Percentiles rank a stretch among this genome's conserved stretches.
phyloP scores from a whole-genome alignment of 345 rosid species.

The Linum lewisii region DNA sequence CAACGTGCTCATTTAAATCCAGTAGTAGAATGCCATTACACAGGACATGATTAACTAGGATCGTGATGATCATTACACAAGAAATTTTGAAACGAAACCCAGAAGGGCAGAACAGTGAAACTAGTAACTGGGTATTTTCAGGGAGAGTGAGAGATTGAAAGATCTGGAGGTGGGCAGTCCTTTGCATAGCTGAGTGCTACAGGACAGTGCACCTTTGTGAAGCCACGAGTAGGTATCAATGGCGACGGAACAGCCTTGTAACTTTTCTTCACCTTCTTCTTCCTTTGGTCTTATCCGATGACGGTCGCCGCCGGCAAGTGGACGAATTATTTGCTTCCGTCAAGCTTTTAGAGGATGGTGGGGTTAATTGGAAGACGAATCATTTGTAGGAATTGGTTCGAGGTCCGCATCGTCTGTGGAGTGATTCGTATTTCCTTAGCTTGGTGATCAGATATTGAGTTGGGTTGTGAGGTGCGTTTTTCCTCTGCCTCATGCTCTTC shows the following conservation, averaged over 20 bases:
- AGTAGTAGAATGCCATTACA: background rate
- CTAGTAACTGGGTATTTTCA: background rate
- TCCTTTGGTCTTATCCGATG: background rate
- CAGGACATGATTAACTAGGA: too few relatives aligned
- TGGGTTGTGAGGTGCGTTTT: too few relatives aligned
- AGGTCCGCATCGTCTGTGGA: too few relatives aligned
- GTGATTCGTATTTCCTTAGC: too few relatives aligned
- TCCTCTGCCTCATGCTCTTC: too few relatives aligned
- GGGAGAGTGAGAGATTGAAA: slow-evolving; percentile 4
- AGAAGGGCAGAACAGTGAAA: background rate
- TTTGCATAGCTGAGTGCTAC: slow-evolving; percentile 63
- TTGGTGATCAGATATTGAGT: too few relatives aligned
- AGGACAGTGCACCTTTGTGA: slow-evolving; percentile 66
- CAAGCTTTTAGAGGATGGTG: background rate
- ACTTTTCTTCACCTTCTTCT: slow-evolving; percentile 23
- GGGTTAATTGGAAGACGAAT: background rate
- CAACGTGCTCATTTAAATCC: background rate
- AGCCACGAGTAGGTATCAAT: slow-evolving; percentile 96
- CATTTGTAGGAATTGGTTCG: too few relatives aligned
- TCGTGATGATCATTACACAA: too few relatives aligned
- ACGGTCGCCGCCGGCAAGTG: background rate
- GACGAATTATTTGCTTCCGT: background rate
- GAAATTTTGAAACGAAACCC: too few relatives aligned
- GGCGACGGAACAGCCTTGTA: slow-evolving; percentile 71
- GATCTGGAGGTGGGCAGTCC: slow-evolving; percentile 55